Conservation (phyloP, 371 early-diverging fungal species). For the Saksenaea oblongispora region DNA sequence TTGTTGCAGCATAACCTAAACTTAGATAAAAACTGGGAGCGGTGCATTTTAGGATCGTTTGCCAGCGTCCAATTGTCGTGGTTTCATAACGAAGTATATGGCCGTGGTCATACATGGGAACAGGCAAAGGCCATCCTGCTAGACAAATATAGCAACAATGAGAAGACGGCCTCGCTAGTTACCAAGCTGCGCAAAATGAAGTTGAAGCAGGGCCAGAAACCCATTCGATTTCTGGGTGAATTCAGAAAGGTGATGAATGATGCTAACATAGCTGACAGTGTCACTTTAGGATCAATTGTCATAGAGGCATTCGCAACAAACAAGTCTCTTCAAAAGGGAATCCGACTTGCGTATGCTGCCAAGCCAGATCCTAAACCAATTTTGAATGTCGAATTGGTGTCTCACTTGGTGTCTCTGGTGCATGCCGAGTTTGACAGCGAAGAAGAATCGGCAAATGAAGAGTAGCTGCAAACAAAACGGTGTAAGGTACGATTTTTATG, state of each 20-base stretch:
- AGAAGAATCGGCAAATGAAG: neutral
- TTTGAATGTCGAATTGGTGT: neutral
- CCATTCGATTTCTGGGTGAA: neutral
- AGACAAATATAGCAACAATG: neutral
- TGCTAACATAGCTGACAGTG: neutral
- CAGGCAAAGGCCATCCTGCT: neutral
- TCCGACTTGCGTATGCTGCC: neutral
- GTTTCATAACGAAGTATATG: neutral
- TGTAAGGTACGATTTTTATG: too few relatives aligned
- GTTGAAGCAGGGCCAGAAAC: neutral
- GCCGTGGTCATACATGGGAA: neutral
- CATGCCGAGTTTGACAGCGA: neutral
- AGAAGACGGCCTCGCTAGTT: neutral
- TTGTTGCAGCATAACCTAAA: neutral
- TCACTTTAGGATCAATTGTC: neutral
- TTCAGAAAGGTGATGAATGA: neutral
- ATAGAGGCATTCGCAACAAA: neutral
- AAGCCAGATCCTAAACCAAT: neutral
- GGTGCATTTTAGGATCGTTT: neutral
- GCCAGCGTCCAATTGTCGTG: neutral
- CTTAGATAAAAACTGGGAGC: neutral
- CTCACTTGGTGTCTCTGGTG: neutral
- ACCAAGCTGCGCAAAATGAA: neutral
- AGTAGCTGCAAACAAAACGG: neutral
- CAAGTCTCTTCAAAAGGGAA: neutral